phyloP scores from a whole-genome alignment of 163 green algal genomes.

The Trebouxiophyceae sp. region DNA sequence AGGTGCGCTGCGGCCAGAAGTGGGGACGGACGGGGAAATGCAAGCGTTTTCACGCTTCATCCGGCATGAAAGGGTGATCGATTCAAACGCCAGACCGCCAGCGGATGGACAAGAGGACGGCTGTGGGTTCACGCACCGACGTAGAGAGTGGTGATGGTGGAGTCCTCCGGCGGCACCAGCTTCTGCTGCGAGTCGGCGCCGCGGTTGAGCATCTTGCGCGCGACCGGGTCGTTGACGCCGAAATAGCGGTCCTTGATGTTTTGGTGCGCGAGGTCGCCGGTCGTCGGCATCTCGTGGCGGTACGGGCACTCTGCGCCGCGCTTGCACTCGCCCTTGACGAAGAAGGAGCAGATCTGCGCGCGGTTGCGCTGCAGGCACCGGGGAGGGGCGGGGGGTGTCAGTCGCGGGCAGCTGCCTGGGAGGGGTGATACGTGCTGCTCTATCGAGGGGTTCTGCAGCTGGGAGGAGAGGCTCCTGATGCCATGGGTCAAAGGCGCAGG shows the following conservation, averaged over 20 bases:
- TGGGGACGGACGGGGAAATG: no score
- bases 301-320: conserved; percentile 94
- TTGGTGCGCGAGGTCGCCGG: conserved; percentile 49
- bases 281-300: conserved; percentile 76
- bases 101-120: no score
- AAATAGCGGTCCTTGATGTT: conserved; percentile 96
- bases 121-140: no score
- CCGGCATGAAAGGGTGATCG: no score
- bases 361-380: conserved; percentile 61
- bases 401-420: no score
- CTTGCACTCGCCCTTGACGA: conserved; percentile 84
- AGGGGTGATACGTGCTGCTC: no score
- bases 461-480: neutral
- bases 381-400: no score
- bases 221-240: conserved; percentile 96
- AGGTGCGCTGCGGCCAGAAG: no score
- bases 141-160: conserved; percentile 52
- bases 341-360: conserved; percentile 94
- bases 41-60: no score
- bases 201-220: conserved; percentile 81
- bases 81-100: no score
- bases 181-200: conserved; percentile 54
- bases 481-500: neutral
- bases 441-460: no score
- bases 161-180: conserved; percentile 80